Evolutionary conservation across 108 stramenopile species (phyloP).

Genomic region (Skeletonema costatum): DNA sequence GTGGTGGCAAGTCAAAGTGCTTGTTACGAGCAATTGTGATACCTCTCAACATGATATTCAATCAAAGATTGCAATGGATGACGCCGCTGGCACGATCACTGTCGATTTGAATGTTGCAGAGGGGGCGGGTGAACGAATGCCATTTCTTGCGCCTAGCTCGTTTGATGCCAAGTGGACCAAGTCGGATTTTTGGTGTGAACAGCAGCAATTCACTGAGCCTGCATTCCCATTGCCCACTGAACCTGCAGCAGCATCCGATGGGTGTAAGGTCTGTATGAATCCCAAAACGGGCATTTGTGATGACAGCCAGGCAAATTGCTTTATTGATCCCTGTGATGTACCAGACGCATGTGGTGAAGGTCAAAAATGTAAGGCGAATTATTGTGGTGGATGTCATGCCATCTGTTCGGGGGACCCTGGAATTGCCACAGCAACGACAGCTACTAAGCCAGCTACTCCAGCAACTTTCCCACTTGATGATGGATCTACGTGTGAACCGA

Average conservation of each 20-base stretch:
- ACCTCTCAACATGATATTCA: constrained; percentile 18
- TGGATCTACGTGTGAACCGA: not conserved
- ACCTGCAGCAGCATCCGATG: not conserved
- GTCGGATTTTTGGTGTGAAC: not conserved
- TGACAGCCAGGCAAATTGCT: not conserved
- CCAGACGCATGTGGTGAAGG: not conserved
- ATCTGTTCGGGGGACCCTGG: not conserved
- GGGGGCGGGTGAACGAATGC: not conserved
- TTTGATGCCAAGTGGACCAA: constrained; percentile 5
- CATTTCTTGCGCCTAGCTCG: constrained; percentile 16
- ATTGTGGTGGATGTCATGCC: constrained; percentile 30
- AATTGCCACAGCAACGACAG: not conserved
- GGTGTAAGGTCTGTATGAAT: not conserved
- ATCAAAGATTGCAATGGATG: constrained; percentile 14
- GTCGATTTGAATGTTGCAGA: not conserved
- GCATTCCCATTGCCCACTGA: no score
- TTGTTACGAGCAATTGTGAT: constrained; percentile 43
- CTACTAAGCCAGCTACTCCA: not conserved
- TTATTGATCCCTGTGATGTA: constrained; percentile 12
- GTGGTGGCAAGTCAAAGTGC: constrained; percentile 20
- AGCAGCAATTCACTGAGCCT: not conserved
- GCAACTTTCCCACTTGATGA: not conserved
- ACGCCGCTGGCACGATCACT: constrained; percentile 2
- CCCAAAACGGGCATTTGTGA: not conserved
- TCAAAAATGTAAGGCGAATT: constrained; percentile 10